Evolutionary conservation across 495 filamentous ascomycete species (phyloP).

Genomic region (Penicillium goetzii): DNA sequence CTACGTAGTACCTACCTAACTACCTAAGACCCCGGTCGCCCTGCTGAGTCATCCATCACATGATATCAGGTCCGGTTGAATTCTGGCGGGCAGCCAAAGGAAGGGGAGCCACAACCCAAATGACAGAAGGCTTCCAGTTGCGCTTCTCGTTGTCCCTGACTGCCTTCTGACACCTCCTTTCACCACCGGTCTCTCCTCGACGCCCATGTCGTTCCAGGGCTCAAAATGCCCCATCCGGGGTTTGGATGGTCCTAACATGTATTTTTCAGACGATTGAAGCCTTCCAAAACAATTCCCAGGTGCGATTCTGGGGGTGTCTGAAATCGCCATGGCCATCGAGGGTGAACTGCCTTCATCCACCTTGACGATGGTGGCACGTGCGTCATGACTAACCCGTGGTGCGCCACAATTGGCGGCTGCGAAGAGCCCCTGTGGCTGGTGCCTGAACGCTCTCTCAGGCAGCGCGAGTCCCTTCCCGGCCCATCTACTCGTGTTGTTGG

Average conservation of each 20-base stretch:
- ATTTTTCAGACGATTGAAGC: slow-evolving; percentile 14
- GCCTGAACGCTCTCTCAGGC: slow-evolving; percentile 10
- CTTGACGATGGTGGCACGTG: slow-evolving; percentile 29
- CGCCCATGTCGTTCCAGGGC: slow-evolving; percentile 6
- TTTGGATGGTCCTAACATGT: not conserved
- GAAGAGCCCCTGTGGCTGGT: slow-evolving; percentile 8
- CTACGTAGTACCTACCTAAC: not conserved
- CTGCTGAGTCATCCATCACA: slow-evolving; percentile 45
- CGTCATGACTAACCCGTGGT: slow-evolving; percentile 25
- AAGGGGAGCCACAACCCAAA: slow-evolving; percentile 44
- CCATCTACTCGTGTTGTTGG: slow-evolving; percentile 15
- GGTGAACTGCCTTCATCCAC: slow-evolving; percentile 14
- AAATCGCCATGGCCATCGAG: slow-evolving; percentile 4
- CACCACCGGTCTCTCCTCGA: slow-evolving; percentile 18
- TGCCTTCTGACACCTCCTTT: slow-evolving; percentile 37
- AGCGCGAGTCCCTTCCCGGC: slow-evolving; percentile 14
- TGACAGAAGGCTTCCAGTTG: slow-evolving; percentile 28
- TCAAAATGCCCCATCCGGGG: slow-evolving; percentile 6
- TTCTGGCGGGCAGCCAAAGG: slow-evolving; percentile 37
- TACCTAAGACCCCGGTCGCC: not conserved
- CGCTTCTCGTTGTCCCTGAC: slow-evolving; percentile 28
- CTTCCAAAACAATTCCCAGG: not conserved
- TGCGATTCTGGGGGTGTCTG: slow-evolving; percentile 9
- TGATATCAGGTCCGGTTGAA: slow-evolving; percentile 42
- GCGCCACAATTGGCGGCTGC: slow-evolving; percentile 18